Conservation (phyloP, 805 yeast genomes). For the Metschnikowia peoriensis region DNA sequence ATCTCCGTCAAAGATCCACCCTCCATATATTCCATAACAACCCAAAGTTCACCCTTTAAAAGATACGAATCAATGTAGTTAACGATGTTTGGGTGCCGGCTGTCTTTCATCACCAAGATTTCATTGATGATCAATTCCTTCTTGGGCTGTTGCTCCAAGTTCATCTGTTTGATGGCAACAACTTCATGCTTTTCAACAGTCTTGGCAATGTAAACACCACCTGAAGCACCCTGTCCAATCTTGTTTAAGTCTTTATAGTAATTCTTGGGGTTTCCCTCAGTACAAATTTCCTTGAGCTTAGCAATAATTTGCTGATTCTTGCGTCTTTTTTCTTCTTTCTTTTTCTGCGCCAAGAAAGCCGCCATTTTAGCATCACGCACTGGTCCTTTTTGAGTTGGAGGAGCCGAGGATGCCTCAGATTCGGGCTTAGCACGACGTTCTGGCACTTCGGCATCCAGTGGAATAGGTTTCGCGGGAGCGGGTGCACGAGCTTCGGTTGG, state of each 20-base stretch:
- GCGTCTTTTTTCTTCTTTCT: conserved; percentile 75
- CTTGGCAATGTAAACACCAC: conserved; percentile 91
- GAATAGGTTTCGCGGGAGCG: neutral
- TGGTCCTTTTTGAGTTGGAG: conserved; percentile 29
- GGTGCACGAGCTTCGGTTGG: conserved; percentile 19
- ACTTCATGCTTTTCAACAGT: conserved; percentile 31
- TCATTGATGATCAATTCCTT: conserved; percentile 77
- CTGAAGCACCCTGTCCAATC: conserved; percentile 98
- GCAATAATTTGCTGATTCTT: conserved; percentile 70
- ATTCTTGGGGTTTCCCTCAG: conserved; percentile 78
- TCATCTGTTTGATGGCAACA: conserved; percentile 97
- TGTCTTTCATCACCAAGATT: conserved; percentile 22
- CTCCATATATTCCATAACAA: conserved; percentile 98
- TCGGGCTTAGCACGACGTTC: conserved; percentile 15
- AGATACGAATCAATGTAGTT: conserved; percentile 29
- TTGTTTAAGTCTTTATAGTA: conserved; percentile 68
- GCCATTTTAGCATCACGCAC: conserved; percentile 53
- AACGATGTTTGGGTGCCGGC: conserved; percentile 21
- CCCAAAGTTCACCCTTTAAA: conserved; percentile 85
- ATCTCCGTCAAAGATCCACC: conserved; percentile 97
- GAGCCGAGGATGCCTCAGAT: conserved; percentile 11
- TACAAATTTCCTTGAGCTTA: conserved; percentile 72
- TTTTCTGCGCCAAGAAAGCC: conserved; percentile 57
- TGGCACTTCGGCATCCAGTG: neutral
- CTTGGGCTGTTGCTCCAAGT: conserved; percentile 89